A percentile compares a stretch with the other conserved stretches of the same genome.
phyloP scores from a whole-genome alignment of 176 grass and related monocot genomes.

The Avena atlantica region DNA sequence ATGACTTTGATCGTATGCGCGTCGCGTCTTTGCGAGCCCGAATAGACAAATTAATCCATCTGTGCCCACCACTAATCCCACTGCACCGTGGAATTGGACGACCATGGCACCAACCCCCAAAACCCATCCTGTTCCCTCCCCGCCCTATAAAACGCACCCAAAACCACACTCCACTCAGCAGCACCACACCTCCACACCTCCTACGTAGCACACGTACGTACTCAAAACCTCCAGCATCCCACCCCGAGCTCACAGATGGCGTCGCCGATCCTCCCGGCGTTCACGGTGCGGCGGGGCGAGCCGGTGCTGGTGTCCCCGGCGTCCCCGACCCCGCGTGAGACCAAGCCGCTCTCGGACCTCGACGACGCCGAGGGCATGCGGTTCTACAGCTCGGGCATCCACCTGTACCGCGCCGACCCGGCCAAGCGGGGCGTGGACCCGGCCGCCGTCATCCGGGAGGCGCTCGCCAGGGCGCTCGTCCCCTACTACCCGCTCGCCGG shows the following conservation, averaged over 20 bases:
- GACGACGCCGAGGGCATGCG: constrained; percentile 69
- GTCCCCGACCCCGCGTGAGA: constrained; percentile 43
- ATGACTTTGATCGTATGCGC: not conserved
- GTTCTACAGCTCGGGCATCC: constrained; percentile 58
- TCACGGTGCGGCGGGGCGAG: constrained; percentile 55
- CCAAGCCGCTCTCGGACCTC: constrained; percentile 66
- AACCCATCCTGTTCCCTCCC: not conserved
- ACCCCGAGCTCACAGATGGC: not conserved
- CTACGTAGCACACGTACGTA: not conserved
- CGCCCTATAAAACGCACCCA: constrained; percentile 8
- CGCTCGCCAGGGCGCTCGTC: constrained; percentile 63
- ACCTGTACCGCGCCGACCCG: constrained; percentile 56
- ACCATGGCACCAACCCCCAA: constrained; percentile 26
- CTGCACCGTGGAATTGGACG: not conserved
- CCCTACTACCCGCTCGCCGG: constrained; percentile 78
- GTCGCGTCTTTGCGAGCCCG: not conserved
- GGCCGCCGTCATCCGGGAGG: constrained; percentile 52
- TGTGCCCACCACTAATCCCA: not conserved
- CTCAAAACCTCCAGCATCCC: not conserved
- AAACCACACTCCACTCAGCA: constrained; percentile 2
- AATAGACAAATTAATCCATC: not conserved
- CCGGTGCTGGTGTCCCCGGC: constrained; percentile 55
- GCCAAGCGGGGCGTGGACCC: constrained; percentile 49
- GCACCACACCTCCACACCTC: not conserved
- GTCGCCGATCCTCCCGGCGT: constrained; percentile 32